These are phyloP conservation scores for Alternaria arbusti DNA, from an alignment of 2,329 filamentous ascomycete genomes.

Conservation along the genomic window DNA sequence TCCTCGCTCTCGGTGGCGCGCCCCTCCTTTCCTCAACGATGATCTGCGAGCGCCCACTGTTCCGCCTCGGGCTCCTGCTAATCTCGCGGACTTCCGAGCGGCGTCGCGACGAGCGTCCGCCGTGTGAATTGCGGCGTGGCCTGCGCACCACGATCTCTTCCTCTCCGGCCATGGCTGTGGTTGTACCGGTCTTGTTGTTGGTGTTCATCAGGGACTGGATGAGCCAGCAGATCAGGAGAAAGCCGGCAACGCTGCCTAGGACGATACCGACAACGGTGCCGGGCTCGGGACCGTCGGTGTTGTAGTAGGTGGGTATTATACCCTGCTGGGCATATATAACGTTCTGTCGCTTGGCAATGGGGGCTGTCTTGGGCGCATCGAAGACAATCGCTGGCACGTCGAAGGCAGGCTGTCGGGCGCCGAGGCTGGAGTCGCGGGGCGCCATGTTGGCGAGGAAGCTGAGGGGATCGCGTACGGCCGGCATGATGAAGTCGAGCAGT, in stretches of 20 bases:
- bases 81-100: constrained; percentile 46
- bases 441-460: constrained; percentile 32
- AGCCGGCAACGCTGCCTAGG: constrained; percentile 60
- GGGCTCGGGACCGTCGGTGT: constrained; percentile 59
- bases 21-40: constrained; percentile 49
- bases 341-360: constrained; percentile 28
- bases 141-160: constrained; percentile 64
- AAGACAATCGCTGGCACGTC: constrained; percentile 19
- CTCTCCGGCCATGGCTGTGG: constrained; percentile 52
- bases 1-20: constrained; percentile 36
- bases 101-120: constrained; percentile 39
- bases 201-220: constrained; percentile 51
- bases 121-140: constrained; percentile 36
- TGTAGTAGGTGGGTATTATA: constrained; percentile 68
- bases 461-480: constrained; percentile 29
- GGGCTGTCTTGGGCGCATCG: constrained; percentile 17
- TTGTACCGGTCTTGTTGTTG: constrained; percentile 37
- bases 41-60: constrained; percentile 39
- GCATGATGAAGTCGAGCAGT: constrained; percentile 27
- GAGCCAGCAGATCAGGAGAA: constrained; percentile 61
- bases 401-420: constrained; percentile 24
- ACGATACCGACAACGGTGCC: constrained; percentile 68
- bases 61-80: constrained; percentile 46
- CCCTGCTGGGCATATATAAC: constrained; percentile 27
- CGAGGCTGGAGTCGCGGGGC: constrained; percentile 24